Conservation (phyloP, 352 stramenopile genomes). For the Pythium folliculosum region DNA sequence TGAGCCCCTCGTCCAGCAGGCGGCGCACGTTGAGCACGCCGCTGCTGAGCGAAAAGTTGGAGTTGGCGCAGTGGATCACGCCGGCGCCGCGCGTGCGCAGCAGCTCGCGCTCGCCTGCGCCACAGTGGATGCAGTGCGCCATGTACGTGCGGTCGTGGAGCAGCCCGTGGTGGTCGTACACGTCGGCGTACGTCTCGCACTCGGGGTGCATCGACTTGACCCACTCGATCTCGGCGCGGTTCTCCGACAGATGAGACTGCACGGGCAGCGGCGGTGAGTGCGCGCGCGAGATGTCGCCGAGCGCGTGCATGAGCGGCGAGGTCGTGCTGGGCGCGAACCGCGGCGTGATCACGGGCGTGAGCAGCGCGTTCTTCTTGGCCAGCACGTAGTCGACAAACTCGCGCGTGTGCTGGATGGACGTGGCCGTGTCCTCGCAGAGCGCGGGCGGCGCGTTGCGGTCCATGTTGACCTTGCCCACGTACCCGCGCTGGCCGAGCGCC, state of each 20-base stretch:
- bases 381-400: conserved; percentile 88
- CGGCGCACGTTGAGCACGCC: conserved; percentile 83
- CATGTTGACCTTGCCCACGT: conserved; percentile 96
- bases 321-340: conserved; percentile 92
- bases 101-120: conserved; percentile 65
- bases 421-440: conserved; percentile 86
- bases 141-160: conserved; percentile 91
- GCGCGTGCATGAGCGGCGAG: conserved; percentile 76
- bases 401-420: conserved; percentile 82
- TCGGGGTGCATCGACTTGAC: conserved; percentile 83
- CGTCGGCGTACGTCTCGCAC: conserved; percentile 74
- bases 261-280: conserved; percentile 78
- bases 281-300: conserved; percentile 81
- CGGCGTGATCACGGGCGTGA: conserved; percentile 92
- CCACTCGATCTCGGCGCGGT: conserved; percentile 86
- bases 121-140: conserved; percentile 94
- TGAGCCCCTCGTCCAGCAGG: conserved; percentile 72
- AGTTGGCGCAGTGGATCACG: conserved; percentile 95
- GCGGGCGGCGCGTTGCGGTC: conserved; percentile 88
- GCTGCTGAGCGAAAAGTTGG: conserved; percentile 94
- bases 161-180: conserved; percentile 86
- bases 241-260: conserved; percentile 93
- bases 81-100: conserved; percentile 61
- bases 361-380: conserved; percentile 62
- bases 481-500: conserved; percentile 85